These are phyloP conservation scores for Lactifluus volemus DNA, from an alignment of 768 basidiomycete species.

Conservation along the genomic window DNA sequence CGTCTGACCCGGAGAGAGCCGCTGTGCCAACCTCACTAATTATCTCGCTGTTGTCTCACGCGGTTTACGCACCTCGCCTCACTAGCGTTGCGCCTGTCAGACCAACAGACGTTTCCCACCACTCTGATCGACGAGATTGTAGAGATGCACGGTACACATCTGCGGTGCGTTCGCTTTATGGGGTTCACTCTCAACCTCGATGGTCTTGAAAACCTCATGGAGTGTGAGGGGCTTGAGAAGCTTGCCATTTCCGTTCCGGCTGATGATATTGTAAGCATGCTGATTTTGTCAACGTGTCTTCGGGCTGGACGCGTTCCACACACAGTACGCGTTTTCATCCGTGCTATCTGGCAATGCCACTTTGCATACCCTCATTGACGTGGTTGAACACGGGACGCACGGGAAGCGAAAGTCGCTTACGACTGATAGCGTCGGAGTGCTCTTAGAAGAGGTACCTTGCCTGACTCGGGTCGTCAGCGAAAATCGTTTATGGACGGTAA, in stretches of 20 bases:
- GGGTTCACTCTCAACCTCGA: neutral
- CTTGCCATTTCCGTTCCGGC: slow-evolving; percentile 15
- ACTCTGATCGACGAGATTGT: slow-evolving; percentile 10
- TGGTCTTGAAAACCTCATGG: slow-evolving; percentile 15
- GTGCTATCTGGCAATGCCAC: slow-evolving; percentile 6
- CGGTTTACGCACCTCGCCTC: slow-evolving; percentile 16
- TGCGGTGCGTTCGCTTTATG: slow-evolving; percentile 14
- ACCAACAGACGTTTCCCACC: slow-evolving; percentile 4
- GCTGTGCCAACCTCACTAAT: slow-evolving; percentile 4
- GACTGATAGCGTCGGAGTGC: slow-evolving; percentile 13
- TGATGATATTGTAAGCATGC: slow-evolving; percentile 13
- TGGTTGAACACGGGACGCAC: slow-evolving; percentile 7
- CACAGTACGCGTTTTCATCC: slow-evolving; percentile 9
- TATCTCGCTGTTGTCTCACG: slow-evolving; percentile 7
- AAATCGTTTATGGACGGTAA: slow-evolving; percentile 20
- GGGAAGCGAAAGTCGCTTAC: slow-evolving; percentile 14
- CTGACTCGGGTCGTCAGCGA: slow-evolving; percentile 16
- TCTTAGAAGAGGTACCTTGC: slow-evolving; percentile 14
- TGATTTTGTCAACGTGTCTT: slow-evolving; percentile 1
- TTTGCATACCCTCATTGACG: slow-evolving; percentile 16
- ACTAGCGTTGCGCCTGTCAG: slow-evolving; percentile 14
- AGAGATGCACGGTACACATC: slow-evolving; percentile 11
- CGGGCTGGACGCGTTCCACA: neutral
- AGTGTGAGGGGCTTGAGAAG: slow-evolving; percentile 14
- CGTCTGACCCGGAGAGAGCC: slow-evolving; percentile 5